Conservation (phyloP, 177 flowering plant species). For the Telopea speciosissima region DNA sequence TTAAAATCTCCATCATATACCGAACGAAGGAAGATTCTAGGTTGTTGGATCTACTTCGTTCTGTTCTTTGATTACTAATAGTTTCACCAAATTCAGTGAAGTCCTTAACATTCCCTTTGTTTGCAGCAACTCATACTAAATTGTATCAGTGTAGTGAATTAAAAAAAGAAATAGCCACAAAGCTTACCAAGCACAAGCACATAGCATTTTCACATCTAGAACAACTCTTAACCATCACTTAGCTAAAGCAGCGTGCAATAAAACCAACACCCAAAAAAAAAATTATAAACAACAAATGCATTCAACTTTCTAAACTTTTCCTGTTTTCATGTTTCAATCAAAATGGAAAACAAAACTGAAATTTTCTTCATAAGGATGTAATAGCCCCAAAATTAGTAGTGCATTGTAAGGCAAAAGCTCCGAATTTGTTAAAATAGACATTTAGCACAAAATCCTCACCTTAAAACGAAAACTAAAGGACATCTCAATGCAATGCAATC, state of each 20-base stretch:
- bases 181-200: neutral
- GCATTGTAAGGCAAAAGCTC: neutral
- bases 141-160: too few species aligned
- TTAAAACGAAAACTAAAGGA: neutral
- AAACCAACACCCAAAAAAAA: neutral
- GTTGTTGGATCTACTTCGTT: too few species aligned
- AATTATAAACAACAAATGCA: too few species aligned
- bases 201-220: neutral
- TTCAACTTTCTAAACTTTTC: neutral
- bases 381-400: neutral
- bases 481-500: neutral
- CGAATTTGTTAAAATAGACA: neutral
- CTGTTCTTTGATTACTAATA: too few species aligned
- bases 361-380: neutral
- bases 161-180: too few species aligned
- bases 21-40: too few species aligned
- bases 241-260: neutral
- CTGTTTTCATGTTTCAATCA: too few species aligned
- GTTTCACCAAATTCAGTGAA: too few species aligned
- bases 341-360: too few species aligned
- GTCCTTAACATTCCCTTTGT: too few species aligned
- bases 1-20: too few species aligned
- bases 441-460: neutral
- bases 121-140: too few species aligned
- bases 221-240: neutral